Conservation (phyloP, 306 rosid genomes). For the Abrus pulchellus region DNA sequence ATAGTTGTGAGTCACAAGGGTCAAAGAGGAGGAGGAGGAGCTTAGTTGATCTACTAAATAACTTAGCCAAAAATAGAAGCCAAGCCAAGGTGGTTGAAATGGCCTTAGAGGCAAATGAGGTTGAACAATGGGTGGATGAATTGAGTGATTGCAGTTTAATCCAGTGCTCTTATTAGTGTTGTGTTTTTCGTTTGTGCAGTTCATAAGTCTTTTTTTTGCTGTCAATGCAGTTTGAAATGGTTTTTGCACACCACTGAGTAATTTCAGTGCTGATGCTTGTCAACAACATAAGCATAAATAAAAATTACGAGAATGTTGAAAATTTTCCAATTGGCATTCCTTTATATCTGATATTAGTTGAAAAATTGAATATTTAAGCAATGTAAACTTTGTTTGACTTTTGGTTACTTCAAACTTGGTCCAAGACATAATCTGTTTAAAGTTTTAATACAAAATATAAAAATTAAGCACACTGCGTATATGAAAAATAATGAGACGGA, state of each 20-base stretch:
- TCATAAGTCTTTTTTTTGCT: constrained; percentile 31
- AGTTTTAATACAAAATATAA: background rate
- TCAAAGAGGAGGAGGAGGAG: constrained; percentile 33
- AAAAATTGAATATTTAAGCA: background rate
- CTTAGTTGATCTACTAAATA: constrained; percentile 33
- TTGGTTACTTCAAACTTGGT: background rate
- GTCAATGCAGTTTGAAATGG: constrained; percentile 1
- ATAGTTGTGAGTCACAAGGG: constrained; percentile 20
- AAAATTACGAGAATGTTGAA: background rate
- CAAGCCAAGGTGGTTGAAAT: constrained; percentile 19
- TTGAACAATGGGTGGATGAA: constrained; percentile 26
- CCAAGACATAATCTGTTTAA: background rate
- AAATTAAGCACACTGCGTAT: background rate
- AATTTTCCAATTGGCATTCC: background rate
- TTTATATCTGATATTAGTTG: constrained; percentile 1
- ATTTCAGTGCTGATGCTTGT: constrained; percentile 30
- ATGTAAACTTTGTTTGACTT: background rate
- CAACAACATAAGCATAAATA: background rate
- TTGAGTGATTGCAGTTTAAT: constrained; percentile 5
- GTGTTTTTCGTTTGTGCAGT: background rate
- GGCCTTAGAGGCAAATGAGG: background rate
- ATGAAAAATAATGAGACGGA: background rate
- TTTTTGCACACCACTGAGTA: constrained; percentile 42
- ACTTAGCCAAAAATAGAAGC: constrained; percentile 36
- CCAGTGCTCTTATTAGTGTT: background rate